Evolutionary conservation across 768 basidiomycete genomes (phyloP).

Genomic region (Kwoniella heveanensis): DNA sequence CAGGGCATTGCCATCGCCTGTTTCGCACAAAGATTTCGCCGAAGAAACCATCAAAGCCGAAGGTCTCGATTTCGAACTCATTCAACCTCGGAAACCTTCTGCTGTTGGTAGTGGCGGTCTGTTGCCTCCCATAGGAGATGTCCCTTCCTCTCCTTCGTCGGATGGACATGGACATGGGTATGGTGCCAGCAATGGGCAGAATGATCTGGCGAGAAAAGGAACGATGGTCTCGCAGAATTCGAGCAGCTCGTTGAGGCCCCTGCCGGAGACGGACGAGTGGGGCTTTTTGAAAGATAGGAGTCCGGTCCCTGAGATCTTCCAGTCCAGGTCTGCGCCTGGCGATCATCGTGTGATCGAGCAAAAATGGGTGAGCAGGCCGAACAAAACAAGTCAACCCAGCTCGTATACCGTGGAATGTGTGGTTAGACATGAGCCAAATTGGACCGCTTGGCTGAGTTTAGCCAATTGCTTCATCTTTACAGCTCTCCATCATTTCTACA

Average conservation of each 20-base stretch:
- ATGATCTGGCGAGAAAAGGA: not conserved
- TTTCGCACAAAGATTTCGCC: conserved; percentile 44
- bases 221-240: conserved; percentile 11
- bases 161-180: not conserved
- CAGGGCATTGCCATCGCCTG: conserved; percentile 34
- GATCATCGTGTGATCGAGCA: conserved; percentile 43
- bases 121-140: conserved; percentile 19
- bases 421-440: too few relatives aligned
- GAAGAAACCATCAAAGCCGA: conserved; percentile 51
- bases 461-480: not conserved
- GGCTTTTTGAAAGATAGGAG: conserved; percentile 47
- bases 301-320: conserved; percentile 48
- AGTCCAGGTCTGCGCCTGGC: conserved; percentile 25
- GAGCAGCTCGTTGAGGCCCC: conserved; percentile 9
- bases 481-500: conserved; percentile 45
- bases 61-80: conserved; percentile 49
- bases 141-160: conserved; percentile 2
- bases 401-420: too few relatives aligned
- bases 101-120: not conserved
- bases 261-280: conserved; percentile 52
- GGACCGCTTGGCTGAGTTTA: too few relatives aligned
- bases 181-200: not conserved
- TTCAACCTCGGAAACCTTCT: conserved; percentile 34
- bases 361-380: conserved; percentile 53
- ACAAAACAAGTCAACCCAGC: too few relatives aligned